A percentile compares a stretch with the other conserved stretches of the same genome.
Evolutionary conservation across 805 yeast species (phyloP).

Genomic region (Jamesozyma gamospora): DNA sequence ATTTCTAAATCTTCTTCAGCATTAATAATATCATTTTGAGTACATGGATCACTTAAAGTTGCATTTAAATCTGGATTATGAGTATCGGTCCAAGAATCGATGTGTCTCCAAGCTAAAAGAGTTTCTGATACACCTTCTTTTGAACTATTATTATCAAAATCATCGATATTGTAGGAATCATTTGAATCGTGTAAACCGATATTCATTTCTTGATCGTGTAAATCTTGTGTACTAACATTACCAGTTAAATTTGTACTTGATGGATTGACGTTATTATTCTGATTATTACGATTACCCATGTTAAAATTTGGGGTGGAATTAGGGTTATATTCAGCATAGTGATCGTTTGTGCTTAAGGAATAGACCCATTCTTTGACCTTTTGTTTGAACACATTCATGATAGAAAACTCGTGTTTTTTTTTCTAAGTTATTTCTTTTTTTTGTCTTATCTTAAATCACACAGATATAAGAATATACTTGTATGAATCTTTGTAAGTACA

Average conservation of each 20-base stretch:
- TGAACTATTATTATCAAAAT: constrained; percentile 8
- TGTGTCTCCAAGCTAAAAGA: constrained; percentile 78
- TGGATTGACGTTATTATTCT: constrained; percentile 6
- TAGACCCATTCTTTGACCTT: constrained; percentile 51
- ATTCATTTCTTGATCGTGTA: constrained; percentile 11
- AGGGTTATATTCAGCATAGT: constrained; percentile 57
- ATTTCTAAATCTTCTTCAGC: constrained; percentile 75
- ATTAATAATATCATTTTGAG: constrained; percentile 66
- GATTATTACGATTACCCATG: constrained; percentile 18
- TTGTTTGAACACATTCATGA: constrained; percentile 33
- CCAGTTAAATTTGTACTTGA: constrained; percentile 14
- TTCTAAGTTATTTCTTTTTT: too few relatives aligned
- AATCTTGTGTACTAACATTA: constrained; percentile 6
- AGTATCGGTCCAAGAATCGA: constrained; percentile 71
- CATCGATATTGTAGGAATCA: constrained; percentile 29
- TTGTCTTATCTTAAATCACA: too few relatives aligned
- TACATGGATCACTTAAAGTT: constrained; percentile 68
- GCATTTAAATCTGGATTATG: constrained; percentile 76
- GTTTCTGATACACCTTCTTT: constrained; percentile 65
- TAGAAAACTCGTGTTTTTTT: too few relatives aligned
- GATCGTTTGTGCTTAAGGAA: constrained; percentile 55
- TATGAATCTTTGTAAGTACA: too few relatives aligned
- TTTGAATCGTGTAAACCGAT: constrained; percentile 12
- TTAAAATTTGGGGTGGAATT: constrained; percentile 29
- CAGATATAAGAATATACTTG: too few relatives aligned